Evolutionary conservation across 805 yeast species (phyloP).

Genomic region (Geotrichum ghanense): DNA sequence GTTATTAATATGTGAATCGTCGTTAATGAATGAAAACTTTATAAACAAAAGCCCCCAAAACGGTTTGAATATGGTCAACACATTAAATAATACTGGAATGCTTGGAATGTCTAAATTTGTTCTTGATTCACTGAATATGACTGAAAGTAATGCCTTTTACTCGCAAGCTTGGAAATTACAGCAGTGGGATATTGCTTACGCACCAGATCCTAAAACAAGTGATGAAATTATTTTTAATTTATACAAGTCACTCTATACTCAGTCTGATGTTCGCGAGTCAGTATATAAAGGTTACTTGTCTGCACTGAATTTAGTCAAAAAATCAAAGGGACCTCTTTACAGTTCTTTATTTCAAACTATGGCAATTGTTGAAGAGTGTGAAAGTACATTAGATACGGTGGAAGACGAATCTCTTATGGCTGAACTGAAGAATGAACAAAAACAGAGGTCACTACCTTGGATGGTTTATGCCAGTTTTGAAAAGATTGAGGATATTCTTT

Average conservation of each 20-base stretch:
- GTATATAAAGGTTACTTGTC: neutral
- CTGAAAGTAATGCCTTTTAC: slow-evolving; percentile 26
- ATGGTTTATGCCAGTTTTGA: slow-evolving; percentile 2
- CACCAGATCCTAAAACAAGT: slow-evolving; percentile 26
- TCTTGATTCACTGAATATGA: neutral
- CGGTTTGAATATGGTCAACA: slow-evolving; percentile 1
- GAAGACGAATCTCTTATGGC: neutral
- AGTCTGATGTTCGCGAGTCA: neutral
- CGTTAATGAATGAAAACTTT: slow-evolving; percentile 37
- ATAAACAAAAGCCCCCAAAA: slow-evolving; percentile 7
- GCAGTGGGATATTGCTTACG: slow-evolving; percentile 62
- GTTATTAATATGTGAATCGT: slow-evolving; percentile 43
- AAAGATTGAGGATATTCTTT: slow-evolving; percentile 2
- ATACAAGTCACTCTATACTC: slow-evolving; percentile 33
- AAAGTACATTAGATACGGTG: neutral
- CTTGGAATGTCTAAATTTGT: slow-evolving; percentile 45
- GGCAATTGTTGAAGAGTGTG: slow-evolving; percentile 6
- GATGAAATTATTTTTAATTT: slow-evolving; percentile 41
- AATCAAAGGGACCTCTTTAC: neutral
- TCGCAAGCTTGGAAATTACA: slow-evolving; percentile 69
- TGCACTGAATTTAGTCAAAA: neutral
- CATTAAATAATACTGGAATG: slow-evolving; percentile 36
- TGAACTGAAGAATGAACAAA: neutral
- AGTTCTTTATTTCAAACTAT: slow-evolving; percentile 7
- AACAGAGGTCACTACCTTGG: neutral